Evolutionary conservation across 1,139 yeast species (phyloP).

Genomic region (Debaryomyces sp.): DNA sequence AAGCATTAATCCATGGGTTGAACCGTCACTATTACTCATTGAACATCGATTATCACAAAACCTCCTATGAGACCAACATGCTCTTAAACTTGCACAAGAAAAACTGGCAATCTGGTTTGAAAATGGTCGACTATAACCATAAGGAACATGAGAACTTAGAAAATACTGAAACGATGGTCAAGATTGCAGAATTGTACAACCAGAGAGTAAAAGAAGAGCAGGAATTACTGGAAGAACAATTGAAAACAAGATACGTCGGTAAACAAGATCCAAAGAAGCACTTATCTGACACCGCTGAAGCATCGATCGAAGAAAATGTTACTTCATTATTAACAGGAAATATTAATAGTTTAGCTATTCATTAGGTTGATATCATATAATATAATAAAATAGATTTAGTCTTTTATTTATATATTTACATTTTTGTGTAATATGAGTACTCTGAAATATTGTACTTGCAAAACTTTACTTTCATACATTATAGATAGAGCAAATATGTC

Average conservation of each 20-base stretch:
- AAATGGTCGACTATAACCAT: conserved; percentile 73
- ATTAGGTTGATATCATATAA: conserved; percentile 31
- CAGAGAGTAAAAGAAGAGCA: conserved; percentile 92
- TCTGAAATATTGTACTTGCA: not conserved
- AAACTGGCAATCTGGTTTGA: conserved; percentile 94
- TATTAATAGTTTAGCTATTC: conserved; percentile 83
- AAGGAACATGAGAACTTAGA: conserved; percentile 78
- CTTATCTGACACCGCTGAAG: conserved; percentile 84
- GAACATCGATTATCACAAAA: conserved; percentile 92
- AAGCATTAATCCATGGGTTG: conserved; percentile 94
- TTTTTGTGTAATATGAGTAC: conserved; percentile 3
- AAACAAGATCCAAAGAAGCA: conserved; percentile 99
- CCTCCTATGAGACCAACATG: conserved; percentile 93
- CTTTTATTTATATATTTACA: not conserved
- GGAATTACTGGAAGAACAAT: conserved; percentile 83
- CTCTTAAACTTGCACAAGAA: conserved; percentile 90
- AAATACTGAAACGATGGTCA: conserved; percentile 79
- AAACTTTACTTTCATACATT: not conserved
- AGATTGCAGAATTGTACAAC: conserved; percentile 87
- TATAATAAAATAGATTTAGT: not conserved
- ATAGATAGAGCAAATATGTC: not conserved
- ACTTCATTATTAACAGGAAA: conserved; percentile 85
- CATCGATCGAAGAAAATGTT: conserved; percentile 84
- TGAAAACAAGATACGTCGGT: conserved; percentile 95
- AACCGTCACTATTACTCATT: conserved; percentile 96